A percentile compares a stretch with the other conserved stretches of the same genome.
Conservation (phyloP, 2,329 filamentous ascomycete genomes). For the Cordyceps farinosa region DNA sequence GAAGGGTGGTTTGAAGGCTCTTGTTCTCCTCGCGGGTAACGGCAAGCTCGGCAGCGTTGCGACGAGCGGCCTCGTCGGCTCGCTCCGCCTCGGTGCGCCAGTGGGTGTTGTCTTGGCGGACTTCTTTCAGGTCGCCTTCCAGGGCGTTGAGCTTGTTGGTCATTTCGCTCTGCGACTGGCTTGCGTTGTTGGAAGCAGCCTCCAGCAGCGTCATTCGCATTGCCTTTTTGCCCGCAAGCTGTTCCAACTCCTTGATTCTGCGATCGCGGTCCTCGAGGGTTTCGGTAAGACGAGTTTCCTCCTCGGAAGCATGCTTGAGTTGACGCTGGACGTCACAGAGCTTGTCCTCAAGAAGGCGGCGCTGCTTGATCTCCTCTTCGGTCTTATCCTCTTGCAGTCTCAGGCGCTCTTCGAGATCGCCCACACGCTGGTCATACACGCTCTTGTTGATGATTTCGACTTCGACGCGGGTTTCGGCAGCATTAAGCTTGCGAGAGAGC, state of each 20-base stretch:
- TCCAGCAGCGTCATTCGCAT: constrained; percentile 66
- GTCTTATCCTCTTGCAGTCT: constrained; percentile 59
- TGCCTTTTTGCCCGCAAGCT: constrained; percentile 49
- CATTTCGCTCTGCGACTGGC: constrained; percentile 53
- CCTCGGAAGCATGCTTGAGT: constrained; percentile 66
- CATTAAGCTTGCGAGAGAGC: constrained; percentile 51
- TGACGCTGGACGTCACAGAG: constrained; percentile 69
- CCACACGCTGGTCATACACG: constrained; percentile 57
- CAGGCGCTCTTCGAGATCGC: constrained; percentile 67
- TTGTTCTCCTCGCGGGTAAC: constrained; percentile 60
- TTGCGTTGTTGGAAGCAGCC: constrained; percentile 57
- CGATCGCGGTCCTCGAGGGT: constrained; percentile 67
- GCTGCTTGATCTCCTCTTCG: constrained; percentile 60
- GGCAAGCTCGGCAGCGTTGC: constrained; percentile 47
- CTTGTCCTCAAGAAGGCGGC: constrained; percentile 68
- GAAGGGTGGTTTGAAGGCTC: constrained; percentile 69
- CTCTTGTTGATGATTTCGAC: constrained; percentile 60
- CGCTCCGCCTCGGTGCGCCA: constrained; percentile 62
- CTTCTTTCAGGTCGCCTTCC: constrained; percentile 53
- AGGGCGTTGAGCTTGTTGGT: constrained; percentile 51
- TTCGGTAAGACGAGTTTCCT: constrained; percentile 64
- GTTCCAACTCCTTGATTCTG: constrained; percentile 58
- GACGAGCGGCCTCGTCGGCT: constrained; percentile 48
- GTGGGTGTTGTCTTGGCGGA: constrained; percentile 55
- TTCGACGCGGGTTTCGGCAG: constrained; percentile 56